A percentile compares a stretch with the other conserved stretches of the same genome.
phyloP scores from a whole-genome alignment of 495 filamentous ascomycete species.

The Hypomontagnella monticulosa region DNA sequence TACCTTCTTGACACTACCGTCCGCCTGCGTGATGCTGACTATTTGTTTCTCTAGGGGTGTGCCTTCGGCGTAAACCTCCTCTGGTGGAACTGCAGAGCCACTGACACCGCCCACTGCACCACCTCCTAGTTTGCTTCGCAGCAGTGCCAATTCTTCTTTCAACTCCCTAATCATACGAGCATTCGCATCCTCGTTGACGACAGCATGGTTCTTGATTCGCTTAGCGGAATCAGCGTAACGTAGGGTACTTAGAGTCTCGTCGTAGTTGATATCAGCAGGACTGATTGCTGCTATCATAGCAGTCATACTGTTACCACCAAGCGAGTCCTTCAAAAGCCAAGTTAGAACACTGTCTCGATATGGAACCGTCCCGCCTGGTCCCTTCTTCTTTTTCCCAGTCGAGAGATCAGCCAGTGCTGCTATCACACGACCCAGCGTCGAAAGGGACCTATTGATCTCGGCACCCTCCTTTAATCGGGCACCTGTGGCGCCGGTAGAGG shows the following conservation, averaged over 20 bases:
- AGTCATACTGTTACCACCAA: constrained; percentile 99
- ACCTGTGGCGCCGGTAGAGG: constrained; percentile 93
- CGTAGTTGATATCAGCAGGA: constrained; percentile 98
- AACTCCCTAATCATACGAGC: constrained; percentile 98
- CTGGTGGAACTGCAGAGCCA: constrained; percentile 60
- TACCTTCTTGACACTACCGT: constrained; percentile 91
- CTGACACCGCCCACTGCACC: constrained; percentile 61
- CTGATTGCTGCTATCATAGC: constrained; percentile 99
- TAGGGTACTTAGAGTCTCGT: constrained; percentile 94
- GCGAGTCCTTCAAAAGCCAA: constrained; percentile 96
- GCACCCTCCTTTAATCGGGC: constrained; percentile 97
- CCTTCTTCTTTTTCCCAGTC: constrained; percentile 84
- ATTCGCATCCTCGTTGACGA: constrained; percentile 99
- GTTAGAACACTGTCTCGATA: constrained; percentile 98
- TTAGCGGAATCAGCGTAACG: constrained; percentile 98
- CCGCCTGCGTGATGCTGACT: constrained; percentile 87
- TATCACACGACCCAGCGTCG: constrained; percentile 97
- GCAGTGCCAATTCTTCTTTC: constrained; percentile 90
- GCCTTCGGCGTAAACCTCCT: constrained; percentile 88
- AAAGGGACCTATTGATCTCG: constrained; percentile 97
- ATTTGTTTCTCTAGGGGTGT: constrained; percentile 96
- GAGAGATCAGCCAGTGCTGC: constrained; percentile 93
- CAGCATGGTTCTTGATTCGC: constrained; percentile 99
- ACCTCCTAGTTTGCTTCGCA: constrained; percentile 86
- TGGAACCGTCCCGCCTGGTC: constrained; percentile 77